Conservation (phyloP, 1,139 yeast genomes). For the Saccharomycopsis crataegensis region DNA sequence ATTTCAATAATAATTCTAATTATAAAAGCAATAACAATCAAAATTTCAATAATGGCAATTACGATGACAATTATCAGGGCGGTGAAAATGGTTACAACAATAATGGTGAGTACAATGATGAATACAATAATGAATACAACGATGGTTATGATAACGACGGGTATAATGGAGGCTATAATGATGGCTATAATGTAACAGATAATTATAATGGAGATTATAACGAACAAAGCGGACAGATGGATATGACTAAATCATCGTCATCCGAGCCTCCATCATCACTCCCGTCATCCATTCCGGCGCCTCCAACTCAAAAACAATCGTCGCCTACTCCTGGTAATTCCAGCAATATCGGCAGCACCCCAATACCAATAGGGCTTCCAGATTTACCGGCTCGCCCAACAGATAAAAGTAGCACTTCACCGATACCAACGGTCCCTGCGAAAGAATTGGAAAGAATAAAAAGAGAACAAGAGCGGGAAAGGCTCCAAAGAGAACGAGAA, state of each 20-base stretch:
- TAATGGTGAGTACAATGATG: background rate
- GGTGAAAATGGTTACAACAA: background rate
- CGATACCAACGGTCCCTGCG: background rate
- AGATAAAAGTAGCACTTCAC: background rate
- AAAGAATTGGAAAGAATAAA: background rate
- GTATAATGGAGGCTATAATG: no score
- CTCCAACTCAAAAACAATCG: no score
- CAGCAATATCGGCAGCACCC: background rate
- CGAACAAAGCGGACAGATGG: no score
- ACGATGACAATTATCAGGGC: background rate
- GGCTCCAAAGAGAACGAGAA: slow-evolving; percentile 5
- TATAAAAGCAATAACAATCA: slow-evolving; percentile 1
- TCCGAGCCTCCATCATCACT: no score
- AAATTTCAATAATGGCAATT: background rate
- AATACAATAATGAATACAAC: background rate
- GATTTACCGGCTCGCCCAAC: background rate
- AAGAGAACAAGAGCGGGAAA: slow-evolving; percentile 1
- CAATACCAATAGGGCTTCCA: background rate
- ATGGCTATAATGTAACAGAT: no score
- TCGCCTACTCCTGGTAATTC: no score
- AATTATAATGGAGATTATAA: no score
- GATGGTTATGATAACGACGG: no score
- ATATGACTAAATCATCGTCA: no score
- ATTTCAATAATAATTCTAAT: slow-evolving; percentile 5
- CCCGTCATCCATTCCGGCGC: no score